These are phyloP conservation scores for Physcia stellaris DNA, from an alignment of 495 filamentous ascomycete species.

Conservation along the genomic window DNA sequence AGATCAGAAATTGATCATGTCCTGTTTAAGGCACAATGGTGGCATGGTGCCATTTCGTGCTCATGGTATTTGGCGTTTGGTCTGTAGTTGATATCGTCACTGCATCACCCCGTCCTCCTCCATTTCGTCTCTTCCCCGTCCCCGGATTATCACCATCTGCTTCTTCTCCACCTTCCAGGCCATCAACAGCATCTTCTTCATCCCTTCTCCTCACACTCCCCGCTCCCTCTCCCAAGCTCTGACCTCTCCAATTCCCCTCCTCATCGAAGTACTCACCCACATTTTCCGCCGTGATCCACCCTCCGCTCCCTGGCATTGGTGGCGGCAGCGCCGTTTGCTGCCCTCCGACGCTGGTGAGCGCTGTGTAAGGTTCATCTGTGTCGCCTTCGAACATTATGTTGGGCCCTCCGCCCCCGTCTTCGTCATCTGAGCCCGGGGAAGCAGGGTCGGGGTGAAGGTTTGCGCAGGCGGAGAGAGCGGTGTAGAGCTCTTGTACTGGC, in stretches of 20 bases:
- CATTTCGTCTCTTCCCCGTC: conserved; percentile 42
- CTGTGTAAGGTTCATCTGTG: conserved; percentile 15
- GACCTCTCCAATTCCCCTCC: conserved; percentile 45
- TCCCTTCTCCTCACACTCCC: conserved; percentile 41
- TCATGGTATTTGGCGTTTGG: too few relatives aligned
- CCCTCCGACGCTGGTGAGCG: conserved; percentile 31
- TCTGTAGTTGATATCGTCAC: too few relatives aligned
- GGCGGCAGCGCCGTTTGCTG: conserved; percentile 52
- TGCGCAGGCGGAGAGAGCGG: conserved; percentile 71
- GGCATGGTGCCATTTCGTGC: too few relatives aligned
- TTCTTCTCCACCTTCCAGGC: conserved; percentile 22
- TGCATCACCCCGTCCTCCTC: conserved; percentile 45
- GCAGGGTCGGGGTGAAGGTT: conserved; percentile 77
- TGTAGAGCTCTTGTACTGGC: conserved; percentile 44
- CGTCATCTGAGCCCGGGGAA: conserved; percentile 36
- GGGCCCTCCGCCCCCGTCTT: conserved; percentile 22
- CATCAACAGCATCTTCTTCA: conserved; percentile 23
- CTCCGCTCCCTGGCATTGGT: conserved; percentile 68
- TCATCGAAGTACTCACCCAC: conserved; percentile 65
- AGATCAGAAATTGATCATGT: too few relatives aligned
- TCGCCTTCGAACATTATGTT: conserved; percentile 44
- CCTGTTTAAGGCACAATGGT: too few relatives aligned
- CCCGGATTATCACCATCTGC: conserved; percentile 16
- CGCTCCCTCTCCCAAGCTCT: conserved; percentile 40
- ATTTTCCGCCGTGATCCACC: conserved; percentile 97